Conservation (phyloP, 2,329 filamentous ascomycete genomes). For the Fusarium duplospermum region DNA sequence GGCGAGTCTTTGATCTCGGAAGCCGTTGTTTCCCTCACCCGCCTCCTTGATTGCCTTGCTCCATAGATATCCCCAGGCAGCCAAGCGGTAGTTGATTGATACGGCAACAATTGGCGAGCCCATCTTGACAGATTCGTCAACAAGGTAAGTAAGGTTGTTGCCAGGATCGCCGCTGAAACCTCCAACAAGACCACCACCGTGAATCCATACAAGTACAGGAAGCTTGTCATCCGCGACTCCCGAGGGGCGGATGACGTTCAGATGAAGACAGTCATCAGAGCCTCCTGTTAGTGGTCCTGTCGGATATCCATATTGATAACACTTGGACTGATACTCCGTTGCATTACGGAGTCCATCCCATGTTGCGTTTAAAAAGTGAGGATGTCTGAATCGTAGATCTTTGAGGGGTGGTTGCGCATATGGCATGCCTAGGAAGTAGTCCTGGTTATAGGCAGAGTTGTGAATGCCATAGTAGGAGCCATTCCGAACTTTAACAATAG, state of each 20-base stretch:
- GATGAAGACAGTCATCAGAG: conserved; percentile 28
- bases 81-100: conserved; percentile 35
- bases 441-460: conserved; percentile 19
- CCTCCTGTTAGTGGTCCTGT: conserved; percentile 11
- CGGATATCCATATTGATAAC: conserved; percentile 28
- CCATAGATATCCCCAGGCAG: conserved; percentile 29
- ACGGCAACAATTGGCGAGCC: conserved; percentile 24
- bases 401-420: conserved; percentile 30
- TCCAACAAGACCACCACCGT: conserved; percentile 25
- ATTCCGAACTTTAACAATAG: conserved; percentile 17
- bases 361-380: conserved; percentile 19
- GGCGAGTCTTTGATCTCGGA: conserved; percentile 30
- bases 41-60: conserved; percentile 10
- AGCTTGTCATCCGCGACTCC: background rate
- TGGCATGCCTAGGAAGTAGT: conserved; percentile 26
- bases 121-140: conserved; percentile 29
- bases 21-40: conserved; percentile 25
- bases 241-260: conserved; percentile 24
- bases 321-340: conserved; percentile 24
- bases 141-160: conserved; percentile 13
- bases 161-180: conserved; percentile 16
- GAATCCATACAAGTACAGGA: conserved; percentile 30
- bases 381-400: conserved; percentile 26
- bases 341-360: conserved; percentile 27
- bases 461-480: conserved; percentile 30